Base-by-base conservation (phyloP, 441 rosid genomes). In the Hypseocharis bilobata region DNA sequence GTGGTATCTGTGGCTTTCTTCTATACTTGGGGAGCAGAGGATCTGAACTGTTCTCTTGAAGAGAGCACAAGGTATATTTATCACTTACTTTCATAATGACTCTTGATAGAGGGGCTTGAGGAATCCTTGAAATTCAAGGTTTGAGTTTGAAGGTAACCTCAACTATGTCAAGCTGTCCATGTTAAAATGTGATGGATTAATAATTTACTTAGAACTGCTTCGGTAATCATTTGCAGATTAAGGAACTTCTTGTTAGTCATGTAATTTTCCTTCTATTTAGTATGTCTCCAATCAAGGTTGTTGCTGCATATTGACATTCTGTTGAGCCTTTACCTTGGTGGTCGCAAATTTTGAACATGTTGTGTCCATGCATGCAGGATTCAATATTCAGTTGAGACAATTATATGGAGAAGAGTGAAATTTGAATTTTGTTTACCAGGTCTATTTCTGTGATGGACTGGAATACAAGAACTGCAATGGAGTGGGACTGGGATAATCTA, bases 401-500 rank as follows among this genome's bases (percentile, higher is more conserved):
- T 60, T 60, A 60, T 6, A 25, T 19, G 64, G 64, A 34, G 47
- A 2, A 32, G 13, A 60, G 3, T 16, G 34, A 28, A 19, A 60
- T 17, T 60, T 34, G 30, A 60, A 34, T 60, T 60, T 60, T 0
- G 30, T 32, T 17, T 32, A 1, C 32, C 14, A 10, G 22, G 30
- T 63, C 3, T 26, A 6, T 42, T 63, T 40, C 77, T 73, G 38
- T 4, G 51, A 77, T 77, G 78, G 76, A 77, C 56, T 68, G 78
- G 68, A 74, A 74, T 68, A 55, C 60, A 74, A 10, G 26, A 38
- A 70, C 76, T n/a, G n/a, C n/a, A n/a, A n/a, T n/a, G n/a, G 69
- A 17, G 16, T 66, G 77, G 74, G 80, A 76, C 57, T 76, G 77
- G 80, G 80, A 76, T 14, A 64, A 27, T 26, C 66, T 76, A 68